Evolutionary conservation across 2,329 filamentous ascomycete species (phyloP).

Genomic region (Paramyrothecium roridum): DNA sequence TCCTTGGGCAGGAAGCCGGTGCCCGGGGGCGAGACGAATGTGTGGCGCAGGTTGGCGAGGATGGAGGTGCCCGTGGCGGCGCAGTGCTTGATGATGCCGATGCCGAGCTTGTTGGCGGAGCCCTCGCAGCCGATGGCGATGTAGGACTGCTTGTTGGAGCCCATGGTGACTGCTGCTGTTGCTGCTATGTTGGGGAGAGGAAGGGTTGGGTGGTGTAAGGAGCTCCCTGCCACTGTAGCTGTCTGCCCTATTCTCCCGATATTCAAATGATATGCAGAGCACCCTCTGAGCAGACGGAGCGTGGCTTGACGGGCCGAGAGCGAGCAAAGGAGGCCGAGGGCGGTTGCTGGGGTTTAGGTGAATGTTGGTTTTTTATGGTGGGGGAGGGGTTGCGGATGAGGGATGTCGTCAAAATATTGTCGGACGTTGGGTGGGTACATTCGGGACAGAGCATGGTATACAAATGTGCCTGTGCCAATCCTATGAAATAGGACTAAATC

Average conservation of each 20-base stretch:
- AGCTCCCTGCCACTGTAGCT: too few species aligned
- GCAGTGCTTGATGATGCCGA: slow-evolving; percentile 85
- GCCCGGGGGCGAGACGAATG: slow-evolving; percentile 86
- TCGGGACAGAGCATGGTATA: neutral
- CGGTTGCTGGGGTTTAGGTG: too few species aligned
- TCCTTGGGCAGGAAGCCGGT: slow-evolving; percentile 96
- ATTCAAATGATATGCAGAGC: too few species aligned
- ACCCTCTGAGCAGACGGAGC: too few species aligned
- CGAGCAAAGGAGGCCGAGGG: too few species aligned
- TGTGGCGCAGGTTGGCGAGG: slow-evolving; percentile 92
- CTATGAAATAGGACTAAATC: too few species aligned
- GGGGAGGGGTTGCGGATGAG: neutral
- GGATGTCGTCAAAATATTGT: neutral
- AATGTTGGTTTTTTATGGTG: too few species aligned
- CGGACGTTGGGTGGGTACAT: neutral
- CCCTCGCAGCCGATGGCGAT: slow-evolving; percentile 71
- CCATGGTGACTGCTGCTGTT: slow-evolving; percentile 7
- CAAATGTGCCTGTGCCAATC: too few species aligned
- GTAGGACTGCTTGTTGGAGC: slow-evolving; percentile 34
- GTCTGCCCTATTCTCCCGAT: too few species aligned
- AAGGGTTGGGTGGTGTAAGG: neutral
- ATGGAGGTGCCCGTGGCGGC: slow-evolving; percentile 48
- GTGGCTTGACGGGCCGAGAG: too few species aligned
- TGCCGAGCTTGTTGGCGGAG: slow-evolving; percentile 95
- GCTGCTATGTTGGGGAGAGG: neutral